Base-by-base conservation (phyloP, 352 stramenopile genomes). In the Pythium sp. region DNA sequence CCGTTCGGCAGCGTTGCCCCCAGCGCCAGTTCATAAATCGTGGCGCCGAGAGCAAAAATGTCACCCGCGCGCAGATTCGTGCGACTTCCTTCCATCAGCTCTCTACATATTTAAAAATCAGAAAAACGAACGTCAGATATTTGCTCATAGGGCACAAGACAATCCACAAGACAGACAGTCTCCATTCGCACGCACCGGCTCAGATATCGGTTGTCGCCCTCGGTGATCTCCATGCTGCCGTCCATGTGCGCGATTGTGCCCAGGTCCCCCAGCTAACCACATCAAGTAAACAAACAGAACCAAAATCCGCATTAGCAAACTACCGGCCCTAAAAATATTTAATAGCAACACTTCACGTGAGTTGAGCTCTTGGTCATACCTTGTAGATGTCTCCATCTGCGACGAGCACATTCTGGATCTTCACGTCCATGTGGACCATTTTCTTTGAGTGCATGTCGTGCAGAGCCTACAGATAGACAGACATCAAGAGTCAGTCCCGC, bases 341-440 rank as follows among this genome's bases (percentile, higher is more conserved):
- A 26, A 26, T 26, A 26, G 24, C 24, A 26, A 26, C 24, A 26
- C 24, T 26, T 26, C 24, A 26, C 24, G 24, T 26, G 24, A 26
- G 24, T 26, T 26, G 24, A 26, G 24, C 24, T 26, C 24, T 26
- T 26, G 24, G 24, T 26, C 24, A 26, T 26, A 90, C 82, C 77
- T 95, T 95, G 76, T 92, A 95, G 18, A 91, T 62, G 15, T 90
- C 84, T 11, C 74, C 81, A 2, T 79, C 67, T 9, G 77, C 74
- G 11, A 92, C 69, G 9, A 96, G 68, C 14, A 96, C 79, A 70
- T 96, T 96, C 67, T 91, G 85, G 11, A 94, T 68, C 71, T 96
- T 96, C 58, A 96, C 83, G 67, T 96, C 88, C 85, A 96, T 91
- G 68, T 96, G 88, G 24, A 93, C 88, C 69, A 96, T 92, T 63